Evolutionary conservation across 1,139 yeast genomes (phyloP).

Genomic region (Debaryomycetaceae sp.): DNA sequence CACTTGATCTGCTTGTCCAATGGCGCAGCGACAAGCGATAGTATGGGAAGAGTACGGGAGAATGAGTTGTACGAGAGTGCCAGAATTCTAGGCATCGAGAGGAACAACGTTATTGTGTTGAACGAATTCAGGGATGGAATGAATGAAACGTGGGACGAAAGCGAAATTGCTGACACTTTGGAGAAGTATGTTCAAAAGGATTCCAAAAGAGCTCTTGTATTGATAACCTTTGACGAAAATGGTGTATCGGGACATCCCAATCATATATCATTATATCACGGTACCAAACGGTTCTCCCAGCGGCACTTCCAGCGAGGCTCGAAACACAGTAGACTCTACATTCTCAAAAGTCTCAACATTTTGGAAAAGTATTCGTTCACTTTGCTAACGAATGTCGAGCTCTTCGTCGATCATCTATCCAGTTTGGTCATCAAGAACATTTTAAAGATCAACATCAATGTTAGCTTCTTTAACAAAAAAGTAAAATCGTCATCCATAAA

Average conservation of each 20-base stretch:
- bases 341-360: slow-evolving; percentile 44
- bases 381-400: slow-evolving; percentile 44
- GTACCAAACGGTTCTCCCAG: slow-evolving; percentile 39
- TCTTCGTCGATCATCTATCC: slow-evolving; percentile 33
- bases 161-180: slow-evolving; percentile 33
- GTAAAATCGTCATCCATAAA: slow-evolving; percentile 25
- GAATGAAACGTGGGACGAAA: slow-evolving; percentile 61
- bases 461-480: slow-evolving; percentile 34
- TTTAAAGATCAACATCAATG: slow-evolving; percentile 37
- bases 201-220: slow-evolving; percentile 25
- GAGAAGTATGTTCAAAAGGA: slow-evolving; percentile 14
- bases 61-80: slow-evolving; percentile 61
- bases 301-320: slow-evolving; percentile 6
- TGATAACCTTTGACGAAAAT: slow-evolving; percentile 74
- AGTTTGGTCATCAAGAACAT: slow-evolving; percentile 27
- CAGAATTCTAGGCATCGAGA: slow-evolving; percentile 50
- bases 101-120: slow-evolving; percentile 43
- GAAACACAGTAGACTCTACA: slow-evolving; percentile 26
- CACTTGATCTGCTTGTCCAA: slow-evolving; percentile 68
- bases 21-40: slow-evolving; percentile 66
- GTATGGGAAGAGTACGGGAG: slow-evolving; percentile 61
- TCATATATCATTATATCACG: slow-evolving; percentile 66
- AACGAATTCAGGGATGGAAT: slow-evolving; percentile 68
- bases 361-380: slow-evolving; percentile 52
- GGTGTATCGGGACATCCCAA: slow-evolving; percentile 90